These are phyloP conservation scores for Pilatotrama ljubarskyi DNA, from an alignment of 768 basidiomycete species.

Conservation along the genomic window DNA sequence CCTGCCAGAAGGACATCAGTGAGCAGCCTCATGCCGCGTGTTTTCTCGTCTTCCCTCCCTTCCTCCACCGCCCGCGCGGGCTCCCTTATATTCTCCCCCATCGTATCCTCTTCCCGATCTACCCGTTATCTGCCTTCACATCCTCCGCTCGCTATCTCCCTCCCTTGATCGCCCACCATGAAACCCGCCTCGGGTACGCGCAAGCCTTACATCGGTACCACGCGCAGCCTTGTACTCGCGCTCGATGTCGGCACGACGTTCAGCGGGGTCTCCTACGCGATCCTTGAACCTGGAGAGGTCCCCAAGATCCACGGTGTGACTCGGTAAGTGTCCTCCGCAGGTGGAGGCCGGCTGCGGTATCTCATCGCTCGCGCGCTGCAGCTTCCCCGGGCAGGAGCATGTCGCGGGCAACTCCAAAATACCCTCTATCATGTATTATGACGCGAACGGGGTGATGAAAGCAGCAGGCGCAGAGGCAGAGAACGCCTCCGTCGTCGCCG, in stretches of 20 bases:
- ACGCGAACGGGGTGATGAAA: constrained; percentile 61
- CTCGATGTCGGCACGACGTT: constrained; percentile 85
- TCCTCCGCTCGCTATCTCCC: constrained; percentile 4
- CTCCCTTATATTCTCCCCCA: constrained; percentile 16
- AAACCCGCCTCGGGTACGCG: constrained; percentile 62
- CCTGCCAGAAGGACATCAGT: constrained; percentile 1
- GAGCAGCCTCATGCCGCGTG: constrained; percentile 21
- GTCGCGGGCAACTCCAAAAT: constrained; percentile 85
- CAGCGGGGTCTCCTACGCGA: constrained; percentile 81
- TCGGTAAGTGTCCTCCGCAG: constrained; percentile 44
- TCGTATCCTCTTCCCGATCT: constrained; percentile 6
- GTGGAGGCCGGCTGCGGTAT: background rate
- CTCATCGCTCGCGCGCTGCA: constrained; percentile 29
- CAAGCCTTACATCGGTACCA: constrained; percentile 68
- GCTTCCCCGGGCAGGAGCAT: constrained; percentile 85
- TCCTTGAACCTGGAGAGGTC: constrained; percentile 78
- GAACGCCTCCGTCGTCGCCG: constrained; percentile 50
- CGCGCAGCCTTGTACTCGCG: constrained; percentile 70
- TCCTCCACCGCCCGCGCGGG: constrained; percentile 11
- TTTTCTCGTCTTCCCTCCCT: constrained; percentile 1
- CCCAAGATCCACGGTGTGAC: constrained; percentile 83
- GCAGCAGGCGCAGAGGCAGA: constrained; percentile 81
- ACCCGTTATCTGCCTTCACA: constrained; percentile 14
- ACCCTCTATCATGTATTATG: constrained; percentile 76
- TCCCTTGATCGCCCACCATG: constrained; percentile 34